A percentile compares a stretch with the other conserved stretches of the same genome.
Conservation (phyloP, 495 filamentous ascomycete species). For the Letharia lupina region DNA sequence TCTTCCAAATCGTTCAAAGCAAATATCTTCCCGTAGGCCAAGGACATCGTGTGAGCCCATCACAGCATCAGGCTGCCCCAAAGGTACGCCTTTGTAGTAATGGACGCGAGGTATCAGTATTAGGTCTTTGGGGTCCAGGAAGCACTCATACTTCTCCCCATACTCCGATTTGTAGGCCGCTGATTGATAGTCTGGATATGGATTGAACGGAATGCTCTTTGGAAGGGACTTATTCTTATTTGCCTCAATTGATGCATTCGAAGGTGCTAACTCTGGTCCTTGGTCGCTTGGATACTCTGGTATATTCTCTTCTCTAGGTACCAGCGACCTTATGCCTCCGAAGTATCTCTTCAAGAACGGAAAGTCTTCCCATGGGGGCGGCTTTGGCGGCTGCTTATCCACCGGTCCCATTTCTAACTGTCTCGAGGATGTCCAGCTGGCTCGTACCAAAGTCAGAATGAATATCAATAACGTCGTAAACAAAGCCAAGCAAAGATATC, state of each 20-base stretch:
- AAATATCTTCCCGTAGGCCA: slow-evolving; percentile 75
- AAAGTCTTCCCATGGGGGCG: slow-evolving; percentile 74
- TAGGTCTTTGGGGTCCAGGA: slow-evolving; percentile 54
- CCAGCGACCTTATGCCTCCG: slow-evolving; percentile 64
- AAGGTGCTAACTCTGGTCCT: slow-evolving; percentile 35
- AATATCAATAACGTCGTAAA: slow-evolving; percentile 62
- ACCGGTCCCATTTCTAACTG: slow-evolving; percentile 42
- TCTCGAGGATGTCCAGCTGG: slow-evolving; percentile 56
- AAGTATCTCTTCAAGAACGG: slow-evolving; percentile 76
- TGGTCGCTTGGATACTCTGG: slow-evolving; percentile 62
- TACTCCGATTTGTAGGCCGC: slow-evolving; percentile 49
- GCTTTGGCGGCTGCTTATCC: slow-evolving; percentile 44
- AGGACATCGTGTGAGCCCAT: slow-evolving; percentile 77
- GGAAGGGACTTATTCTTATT: slow-evolving; percentile 31
- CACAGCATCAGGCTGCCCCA: slow-evolving; percentile 72
- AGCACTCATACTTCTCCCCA: slow-evolving; percentile 64
- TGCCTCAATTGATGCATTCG: slow-evolving; percentile 16
- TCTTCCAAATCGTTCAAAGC: slow-evolving; percentile 87
- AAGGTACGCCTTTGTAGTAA: slow-evolving; percentile 62
- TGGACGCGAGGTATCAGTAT: slow-evolving; percentile 59
- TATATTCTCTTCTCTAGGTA: slow-evolving; percentile 49
- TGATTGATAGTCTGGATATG: slow-evolving; percentile 61
- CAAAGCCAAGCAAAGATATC: slow-evolving; percentile 63
- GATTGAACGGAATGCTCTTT: slow-evolving; percentile 53
- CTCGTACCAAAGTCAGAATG: slow-evolving; percentile 59